phyloP scores from a whole-genome alignment of 768 basidiomycete genomes.

The Boletus vermiculosoides region DNA sequence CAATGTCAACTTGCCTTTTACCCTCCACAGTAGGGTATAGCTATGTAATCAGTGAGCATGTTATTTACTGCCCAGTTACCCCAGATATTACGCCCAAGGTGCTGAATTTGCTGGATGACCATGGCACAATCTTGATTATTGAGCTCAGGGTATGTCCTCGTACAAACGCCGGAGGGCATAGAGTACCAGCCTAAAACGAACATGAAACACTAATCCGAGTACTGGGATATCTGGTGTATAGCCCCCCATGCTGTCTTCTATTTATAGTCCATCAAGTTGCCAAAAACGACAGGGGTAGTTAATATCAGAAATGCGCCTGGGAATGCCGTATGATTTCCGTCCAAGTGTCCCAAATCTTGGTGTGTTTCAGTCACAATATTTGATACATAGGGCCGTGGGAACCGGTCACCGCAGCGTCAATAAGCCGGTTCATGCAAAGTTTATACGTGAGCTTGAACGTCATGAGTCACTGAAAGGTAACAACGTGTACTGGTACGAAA shows the following conservation, averaged over 20 bases:
- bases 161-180: neutral
- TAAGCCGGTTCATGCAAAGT: neutral
- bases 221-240: neutral
- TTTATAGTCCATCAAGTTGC: neutral
- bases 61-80: neutral
- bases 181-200: neutral
- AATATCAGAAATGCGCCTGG: neutral
- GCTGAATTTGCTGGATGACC: neutral
- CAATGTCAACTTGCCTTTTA: neutral
- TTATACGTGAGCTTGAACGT: neutral
- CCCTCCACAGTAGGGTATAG: neutral
- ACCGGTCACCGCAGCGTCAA: too few relatives aligned
- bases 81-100: neutral
- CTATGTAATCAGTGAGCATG: neutral
- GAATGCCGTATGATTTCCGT: neutral
- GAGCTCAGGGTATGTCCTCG: neutral
- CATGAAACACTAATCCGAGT: neutral
- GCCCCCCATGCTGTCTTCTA: neutral
- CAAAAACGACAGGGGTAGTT: neutral
- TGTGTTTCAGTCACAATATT: neutral
- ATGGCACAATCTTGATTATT: neutral
- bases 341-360: neutral
- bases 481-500: neutral
- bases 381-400: too few relatives aligned
- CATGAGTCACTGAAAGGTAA: too few relatives aligned